Evolutionary conservation across 1,139 yeast genomes (phyloP).

Genomic region (Candida tropicalis): DNA sequence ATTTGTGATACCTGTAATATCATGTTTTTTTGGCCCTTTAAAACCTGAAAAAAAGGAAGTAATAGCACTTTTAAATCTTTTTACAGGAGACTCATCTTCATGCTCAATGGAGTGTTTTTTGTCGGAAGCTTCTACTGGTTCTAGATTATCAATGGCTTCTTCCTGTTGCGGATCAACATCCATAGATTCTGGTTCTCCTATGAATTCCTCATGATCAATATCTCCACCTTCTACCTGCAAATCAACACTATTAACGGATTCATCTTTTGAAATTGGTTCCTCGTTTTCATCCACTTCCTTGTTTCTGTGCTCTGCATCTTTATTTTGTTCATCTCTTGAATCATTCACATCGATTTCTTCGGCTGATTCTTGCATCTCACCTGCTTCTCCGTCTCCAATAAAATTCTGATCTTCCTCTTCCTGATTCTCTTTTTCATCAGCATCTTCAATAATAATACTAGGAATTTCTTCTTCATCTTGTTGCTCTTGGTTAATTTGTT

Average conservation of each 20-base stretch:
- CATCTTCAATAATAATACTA: neutral
- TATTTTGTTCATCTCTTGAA: constrained; percentile 4
- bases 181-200: neutral
- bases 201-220: constrained; percentile 15
- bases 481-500: neutral
- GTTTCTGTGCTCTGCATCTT: neutral
- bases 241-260: constrained; percentile 7
- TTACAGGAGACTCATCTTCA: constrained; percentile 6
- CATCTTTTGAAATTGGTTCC: constrained; percentile 14
- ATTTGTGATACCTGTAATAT: no score
- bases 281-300: constrained; percentile 10
- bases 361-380: no score
- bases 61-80: constrained; percentile 10
- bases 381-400: neutral
- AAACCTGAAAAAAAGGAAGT: constrained; percentile 1
- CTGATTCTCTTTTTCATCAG: neutral
- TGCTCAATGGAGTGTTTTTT: neutral
- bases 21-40: neutral
- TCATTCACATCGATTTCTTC: neutral
- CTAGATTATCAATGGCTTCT: neutral
- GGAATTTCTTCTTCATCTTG: neutral
- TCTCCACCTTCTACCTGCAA: no score
- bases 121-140: neutral
- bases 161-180: neutral
- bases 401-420: neutral